Evolutionary conservation across 306 rosid genomes (phyloP).

Genomic region (Corylus heterophylla): DNA sequence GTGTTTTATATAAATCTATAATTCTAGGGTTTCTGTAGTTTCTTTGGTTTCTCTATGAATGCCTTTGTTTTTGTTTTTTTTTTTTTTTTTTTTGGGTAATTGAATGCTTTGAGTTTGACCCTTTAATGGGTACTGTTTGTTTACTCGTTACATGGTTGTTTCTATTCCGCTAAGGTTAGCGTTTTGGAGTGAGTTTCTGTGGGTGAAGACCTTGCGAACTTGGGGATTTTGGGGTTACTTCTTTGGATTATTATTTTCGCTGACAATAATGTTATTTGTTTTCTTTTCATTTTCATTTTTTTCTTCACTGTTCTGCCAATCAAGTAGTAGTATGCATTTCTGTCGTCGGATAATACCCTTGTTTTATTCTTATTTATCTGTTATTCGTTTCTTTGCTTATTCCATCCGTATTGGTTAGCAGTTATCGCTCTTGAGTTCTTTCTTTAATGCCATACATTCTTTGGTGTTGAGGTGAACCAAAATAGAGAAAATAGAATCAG

Average conservation of each 20-base stretch:
- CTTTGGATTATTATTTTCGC: background rate
- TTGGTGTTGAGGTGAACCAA: background rate
- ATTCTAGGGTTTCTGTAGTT: slow-evolving; percentile 10
- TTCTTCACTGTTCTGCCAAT: background rate
- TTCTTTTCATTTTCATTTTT: background rate
- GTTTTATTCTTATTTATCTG: background rate
- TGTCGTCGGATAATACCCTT: background rate
- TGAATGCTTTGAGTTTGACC: background rate
- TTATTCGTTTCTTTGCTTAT: background rate
- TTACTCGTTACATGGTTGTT: background rate
- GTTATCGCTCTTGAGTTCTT: background rate
- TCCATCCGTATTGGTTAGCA: background rate
- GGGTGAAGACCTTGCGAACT: background rate
- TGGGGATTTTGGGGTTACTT: background rate
- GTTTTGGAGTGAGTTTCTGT: background rate
- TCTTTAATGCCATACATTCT: background rate
- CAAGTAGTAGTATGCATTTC: background rate
- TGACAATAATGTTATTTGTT: background rate
- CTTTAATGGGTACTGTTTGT: background rate
- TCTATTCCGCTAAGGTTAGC: background rate
- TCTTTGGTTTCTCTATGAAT: background rate
- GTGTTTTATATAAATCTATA: background rate
- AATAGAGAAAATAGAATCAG: background rate
- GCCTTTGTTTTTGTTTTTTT: background rate
- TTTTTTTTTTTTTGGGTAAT: background rate